Base-by-base conservation (phyloP, 2,329 filamentous ascomycete genomes). In the Claviceps sp. region DNA sequence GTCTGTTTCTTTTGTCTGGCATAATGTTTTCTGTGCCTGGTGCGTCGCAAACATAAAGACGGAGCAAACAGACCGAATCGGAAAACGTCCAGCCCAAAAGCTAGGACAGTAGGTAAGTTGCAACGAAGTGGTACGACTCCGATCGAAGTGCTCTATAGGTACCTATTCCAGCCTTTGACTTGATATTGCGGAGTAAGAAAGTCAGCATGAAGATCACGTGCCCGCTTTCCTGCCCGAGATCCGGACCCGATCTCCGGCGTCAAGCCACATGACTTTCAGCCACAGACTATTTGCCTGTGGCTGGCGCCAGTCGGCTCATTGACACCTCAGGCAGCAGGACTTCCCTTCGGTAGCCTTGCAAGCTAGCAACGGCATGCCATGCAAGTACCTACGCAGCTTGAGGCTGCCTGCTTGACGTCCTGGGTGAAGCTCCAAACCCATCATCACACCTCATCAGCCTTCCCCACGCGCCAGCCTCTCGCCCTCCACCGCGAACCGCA, bases 391-490 rank as follows among this genome's bases (percentile, higher is more conserved):
- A 52, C 50, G 50, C 45, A 52, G 50, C 50, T 52, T 14, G 6
- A 52, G 38, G 50, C 38, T 52, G 50, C 50, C 50, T 52, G 38
- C 37, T 51, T 18, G 18, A 40, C 43, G 46, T 54, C 45, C 30
- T 22, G 52, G 56, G 53, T 55, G 58, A 62, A 66, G 63, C 64
- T 66, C 62, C 64, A 59, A 54, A 41, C 8, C 50, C 59, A 24
- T 24, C 41, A 43, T 43, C 41, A 22, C 41, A 24, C 41, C 41
- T 43, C 41, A 22, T 43, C 41, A 24, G 41, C 20, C 41, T 24
- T 13, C 20, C 41, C 20, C 20, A 7, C 20, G 20, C 14, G 18
- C 20, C 41, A 43, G 20, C 41, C 30, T 43, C 41, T 43, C 20
- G 41, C 41, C 41, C 20, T 43, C 16, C 37, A 24, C 47, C 14